A percentile compares a stretch with the other conserved stretches of the same genome.
Conservation (phyloP, 2,329 filamentous ascomycete species). For the Sarocladiaceae sp. region DNA sequence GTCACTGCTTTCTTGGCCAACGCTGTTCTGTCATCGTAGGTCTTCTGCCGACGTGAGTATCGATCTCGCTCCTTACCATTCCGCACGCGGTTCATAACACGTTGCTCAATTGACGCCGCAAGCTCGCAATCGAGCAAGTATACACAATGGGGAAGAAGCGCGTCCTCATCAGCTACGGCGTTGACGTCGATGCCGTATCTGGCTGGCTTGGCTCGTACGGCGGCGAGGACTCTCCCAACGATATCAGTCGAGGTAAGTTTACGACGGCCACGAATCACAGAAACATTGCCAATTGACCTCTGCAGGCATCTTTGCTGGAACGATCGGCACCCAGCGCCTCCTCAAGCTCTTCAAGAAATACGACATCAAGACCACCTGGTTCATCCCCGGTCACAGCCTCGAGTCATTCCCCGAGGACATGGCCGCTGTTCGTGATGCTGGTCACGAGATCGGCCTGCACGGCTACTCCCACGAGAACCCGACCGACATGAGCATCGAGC, state of each 20-base stretch:
- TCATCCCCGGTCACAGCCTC: conserved; percentile 42
- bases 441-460: conserved; percentile 51
- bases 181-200: conserved; percentile 71
- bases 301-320: conserved; percentile 60
- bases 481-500: conserved; percentile 63
- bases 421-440: conserved; percentile 36
- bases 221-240: conserved; percentile 64
- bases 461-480: conserved; percentile 73
- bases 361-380: conserved; percentile 58
- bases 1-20: no score
- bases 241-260: conserved; percentile 59
- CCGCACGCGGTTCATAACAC: background rate
- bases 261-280: background rate
- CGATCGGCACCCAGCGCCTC: conserved; percentile 56
- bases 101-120: background rate
- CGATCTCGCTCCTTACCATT: background rate
- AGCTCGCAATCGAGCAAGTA: background rate
- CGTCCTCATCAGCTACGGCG: conserved; percentile 49
- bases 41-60: no score
- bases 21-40: no score
- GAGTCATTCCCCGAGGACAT: conserved; percentile 43
- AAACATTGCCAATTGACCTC: background rate
- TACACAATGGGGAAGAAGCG: conserved; percentile 29
- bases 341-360: conserved; percentile 68
- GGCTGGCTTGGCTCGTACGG: conserved; percentile 73